These are phyloP conservation scores for Nectriaceae sp. DNA, from an alignment of 2,329 filamentous ascomycete genomes.

Conservation along the genomic window DNA sequence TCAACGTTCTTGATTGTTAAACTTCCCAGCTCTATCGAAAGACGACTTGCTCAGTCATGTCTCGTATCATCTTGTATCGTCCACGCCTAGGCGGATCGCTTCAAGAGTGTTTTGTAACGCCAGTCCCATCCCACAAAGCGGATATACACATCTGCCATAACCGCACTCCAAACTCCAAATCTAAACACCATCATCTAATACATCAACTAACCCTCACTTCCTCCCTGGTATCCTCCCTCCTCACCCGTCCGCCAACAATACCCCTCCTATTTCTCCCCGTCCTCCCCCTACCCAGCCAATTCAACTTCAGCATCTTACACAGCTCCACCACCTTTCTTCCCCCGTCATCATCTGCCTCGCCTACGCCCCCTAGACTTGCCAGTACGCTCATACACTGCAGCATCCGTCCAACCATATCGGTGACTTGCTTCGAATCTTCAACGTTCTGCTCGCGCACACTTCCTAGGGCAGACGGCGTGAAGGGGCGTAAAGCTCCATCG, in stretches of 20 bases:
- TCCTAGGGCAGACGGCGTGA: slow-evolving; percentile 48
- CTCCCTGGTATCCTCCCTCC: slow-evolving; percentile 45
- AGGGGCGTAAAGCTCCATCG: slow-evolving; percentile 49
- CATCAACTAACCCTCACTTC: slow-evolving; percentile 41
- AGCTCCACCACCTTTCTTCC: slow-evolving; percentile 82
- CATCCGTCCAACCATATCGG: slow-evolving; percentile 93
- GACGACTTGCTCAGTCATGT: too few relatives aligned
- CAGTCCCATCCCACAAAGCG: too few relatives aligned
- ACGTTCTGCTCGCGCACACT: slow-evolving; percentile 59
- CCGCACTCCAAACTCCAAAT: not conserved
- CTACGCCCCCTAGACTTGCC: slow-evolving; percentile 66
- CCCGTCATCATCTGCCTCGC: slow-evolving; percentile 64
- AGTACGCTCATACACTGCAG: slow-evolving; percentile 94
- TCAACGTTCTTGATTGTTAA: too few relatives aligned
- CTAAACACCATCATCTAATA: not conserved
- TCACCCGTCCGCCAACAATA: slow-evolving; percentile 72
- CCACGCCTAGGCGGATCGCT: too few relatives aligned
- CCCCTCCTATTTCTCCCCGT: slow-evolving; percentile 88
- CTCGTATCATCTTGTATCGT: too few relatives aligned
- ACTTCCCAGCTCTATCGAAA: too few relatives aligned
- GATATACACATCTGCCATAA: too few relatives aligned
- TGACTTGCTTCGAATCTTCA: slow-evolving; percentile 76
- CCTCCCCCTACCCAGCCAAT: slow-evolving; percentile 89
- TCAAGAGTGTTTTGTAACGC: too few relatives aligned
- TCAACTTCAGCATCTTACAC: slow-evolving; percentile 87